These are phyloP conservation scores for Fusarium clavum DNA, from an alignment of 2,329 filamentous ascomycete species.

Conservation along the genomic window DNA sequence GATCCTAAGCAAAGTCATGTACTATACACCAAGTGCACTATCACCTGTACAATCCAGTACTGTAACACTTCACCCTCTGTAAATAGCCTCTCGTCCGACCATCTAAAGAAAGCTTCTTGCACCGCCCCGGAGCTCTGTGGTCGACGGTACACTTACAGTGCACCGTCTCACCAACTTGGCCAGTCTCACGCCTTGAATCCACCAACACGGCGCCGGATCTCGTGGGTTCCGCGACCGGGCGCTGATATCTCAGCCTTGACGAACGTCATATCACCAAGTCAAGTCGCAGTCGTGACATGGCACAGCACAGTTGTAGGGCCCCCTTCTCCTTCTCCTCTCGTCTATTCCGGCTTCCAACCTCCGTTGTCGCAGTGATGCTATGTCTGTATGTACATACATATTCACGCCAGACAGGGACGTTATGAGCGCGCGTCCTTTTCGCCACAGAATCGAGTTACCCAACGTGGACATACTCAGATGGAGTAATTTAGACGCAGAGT, in stretches of 20 bases:
- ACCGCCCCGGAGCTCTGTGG: conserved; percentile 13
- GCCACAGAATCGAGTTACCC: conserved; percentile 25
- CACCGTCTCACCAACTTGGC: conserved; percentile 22
- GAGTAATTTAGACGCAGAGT: conserved; percentile 17
- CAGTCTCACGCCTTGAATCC: conserved; percentile 25
- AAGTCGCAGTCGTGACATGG: conserved; percentile 23
- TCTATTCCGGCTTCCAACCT: conserved; percentile 25
- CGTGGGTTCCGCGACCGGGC: conserved; percentile 23
- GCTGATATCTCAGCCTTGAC: conserved; percentile 24
- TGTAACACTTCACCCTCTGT: neutral
- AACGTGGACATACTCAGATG: conserved; percentile 20
- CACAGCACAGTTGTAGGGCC: conserved; percentile 14
- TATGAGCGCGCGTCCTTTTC: conserved; percentile 20
- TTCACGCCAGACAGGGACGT: conserved; percentile 6
- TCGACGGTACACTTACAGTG: neutral
- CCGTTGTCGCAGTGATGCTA: conserved; percentile 1
- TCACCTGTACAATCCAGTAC: neutral
- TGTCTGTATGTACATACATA: neutral
- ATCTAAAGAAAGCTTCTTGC: conserved; percentile 2
- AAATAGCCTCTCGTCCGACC: conserved; percentile 4
- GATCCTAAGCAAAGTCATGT: neutral
- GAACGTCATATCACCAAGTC: conserved; percentile 36
- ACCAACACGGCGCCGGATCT: conserved; percentile 33
- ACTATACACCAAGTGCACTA: neutral
- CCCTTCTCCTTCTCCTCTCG: conserved; percentile 6